These are phyloP conservation scores for Perkinsus chesapeaki DNA, from an alignment of 169 alveolate genomes.

Conservation along the genomic window DNA sequence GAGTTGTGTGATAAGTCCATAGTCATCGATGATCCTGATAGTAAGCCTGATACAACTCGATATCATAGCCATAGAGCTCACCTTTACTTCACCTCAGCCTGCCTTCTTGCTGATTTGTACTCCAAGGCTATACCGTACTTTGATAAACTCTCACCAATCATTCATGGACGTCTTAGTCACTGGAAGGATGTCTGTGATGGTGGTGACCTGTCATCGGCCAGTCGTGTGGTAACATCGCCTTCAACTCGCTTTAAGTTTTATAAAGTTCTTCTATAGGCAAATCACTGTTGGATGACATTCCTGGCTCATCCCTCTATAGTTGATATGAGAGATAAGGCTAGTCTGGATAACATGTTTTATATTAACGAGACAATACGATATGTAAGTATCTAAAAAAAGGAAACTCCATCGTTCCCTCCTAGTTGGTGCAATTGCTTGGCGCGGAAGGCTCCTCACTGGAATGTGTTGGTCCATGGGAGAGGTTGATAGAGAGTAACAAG, in stretches of 20 bases:
- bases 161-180: not conserved
- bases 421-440: not conserved
- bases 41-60: not conserved
- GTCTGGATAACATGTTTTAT: not conserved
- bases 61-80: not conserved
- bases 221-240: not conserved
- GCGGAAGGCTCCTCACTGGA: not conserved
- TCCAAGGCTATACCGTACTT: not conserved
- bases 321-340: not conserved
- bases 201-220: not conserved
- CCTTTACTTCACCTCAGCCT: not conserved
- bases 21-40: not conserved
- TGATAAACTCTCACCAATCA: not conserved
- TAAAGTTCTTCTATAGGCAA: not conserved
- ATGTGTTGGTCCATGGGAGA: not conserved
- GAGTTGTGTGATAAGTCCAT: not conserved
- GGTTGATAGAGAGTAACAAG: not conserved
- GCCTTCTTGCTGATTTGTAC: not conserved
- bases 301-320: not conserved
- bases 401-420: not conserved
- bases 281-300: not conserved
- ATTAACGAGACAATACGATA: not conserved
- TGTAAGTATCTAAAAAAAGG: not conserved
- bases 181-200: not conserved
- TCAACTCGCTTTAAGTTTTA: not conserved